A percentile compares a stretch with the other conserved stretches of the same genome.
Conservation (phyloP, 2,329 filamentous ascomycete species). For the Scolecobasidium constrictum region DNA sequence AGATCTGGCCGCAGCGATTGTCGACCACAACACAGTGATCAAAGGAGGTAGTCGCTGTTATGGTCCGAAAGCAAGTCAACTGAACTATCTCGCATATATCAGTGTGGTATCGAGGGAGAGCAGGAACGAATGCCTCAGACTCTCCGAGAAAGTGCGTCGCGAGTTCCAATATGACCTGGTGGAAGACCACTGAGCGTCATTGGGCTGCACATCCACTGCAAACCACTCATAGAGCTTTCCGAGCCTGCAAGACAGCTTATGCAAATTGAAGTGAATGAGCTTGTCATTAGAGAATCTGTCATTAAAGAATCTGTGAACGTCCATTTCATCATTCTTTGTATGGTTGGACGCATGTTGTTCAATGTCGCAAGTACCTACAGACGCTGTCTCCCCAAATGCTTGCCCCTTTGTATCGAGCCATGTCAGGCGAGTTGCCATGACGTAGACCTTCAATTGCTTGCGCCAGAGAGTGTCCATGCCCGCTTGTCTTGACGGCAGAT, state of each 20-base stretch:
- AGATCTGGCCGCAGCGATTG: constrained; percentile 4
- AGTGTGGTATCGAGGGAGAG: constrained; percentile 9
- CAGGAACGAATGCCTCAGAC: constrained; percentile 5
- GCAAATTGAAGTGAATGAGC: too few relatives aligned
- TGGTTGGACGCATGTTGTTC: too few relatives aligned
- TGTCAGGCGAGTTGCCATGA: constrained; percentile 44
- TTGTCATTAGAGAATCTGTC: too few relatives aligned
- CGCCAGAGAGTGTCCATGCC: constrained; percentile 41
- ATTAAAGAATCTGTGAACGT: too few relatives aligned
- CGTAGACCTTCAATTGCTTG: constrained; percentile 49
- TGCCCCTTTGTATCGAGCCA: constrained; percentile 47
- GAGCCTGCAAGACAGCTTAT: too few relatives aligned
- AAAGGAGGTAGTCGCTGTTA: constrained; percentile 8
- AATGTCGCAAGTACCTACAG: constrained; percentile 35
- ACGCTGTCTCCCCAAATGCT: constrained; percentile 46
- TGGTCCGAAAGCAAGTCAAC: constrained; percentile 7
- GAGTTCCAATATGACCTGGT: constrained; percentile 7
- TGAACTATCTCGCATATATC: constrained; percentile 10
- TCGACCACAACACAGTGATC: constrained; percentile 8
- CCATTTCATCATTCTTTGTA: too few relatives aligned
- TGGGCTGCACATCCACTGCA: too few relatives aligned
- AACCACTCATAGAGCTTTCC: too few relatives aligned
- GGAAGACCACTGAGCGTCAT: background rate
- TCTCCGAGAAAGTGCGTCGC: constrained; percentile 4
- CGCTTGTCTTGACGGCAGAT: constrained; percentile 44